phyloP scores from a whole-genome alignment of 805 yeast species.

The Peterozyma toletana region DNA sequence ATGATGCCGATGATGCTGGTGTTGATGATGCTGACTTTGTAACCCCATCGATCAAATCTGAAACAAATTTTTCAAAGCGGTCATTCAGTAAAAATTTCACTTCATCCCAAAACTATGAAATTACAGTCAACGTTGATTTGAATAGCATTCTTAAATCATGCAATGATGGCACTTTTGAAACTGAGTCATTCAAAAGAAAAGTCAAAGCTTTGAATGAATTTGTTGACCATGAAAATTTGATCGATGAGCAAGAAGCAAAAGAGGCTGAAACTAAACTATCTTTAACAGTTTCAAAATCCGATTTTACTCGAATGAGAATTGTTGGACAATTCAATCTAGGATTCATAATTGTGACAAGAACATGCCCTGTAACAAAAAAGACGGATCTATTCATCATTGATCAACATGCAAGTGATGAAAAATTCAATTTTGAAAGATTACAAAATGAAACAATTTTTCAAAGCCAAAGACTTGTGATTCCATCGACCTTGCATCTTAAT shows the following conservation, averaged over 20 bases:
- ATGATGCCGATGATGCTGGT: slow-evolving; percentile 14
- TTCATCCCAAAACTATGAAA: too few species aligned
- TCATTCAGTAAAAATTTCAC: too few species aligned
- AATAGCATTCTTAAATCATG: too few species aligned
- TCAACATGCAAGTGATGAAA: slow-evolving; percentile 98
- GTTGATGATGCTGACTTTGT: slow-evolving; percentile 12
- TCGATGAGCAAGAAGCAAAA: slow-evolving; percentile 3
- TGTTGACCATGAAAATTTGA: slow-evolving; percentile 2
- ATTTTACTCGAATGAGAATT: slow-evolving; percentile 67
- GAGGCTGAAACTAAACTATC: slow-evolving; percentile 55
- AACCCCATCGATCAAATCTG: too few species aligned
- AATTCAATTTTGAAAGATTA: slow-evolving; percentile 76
- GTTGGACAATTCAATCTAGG: slow-evolving; percentile 97
- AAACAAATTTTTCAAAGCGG: too few species aligned
- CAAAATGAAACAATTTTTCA: slow-evolving; percentile 50
- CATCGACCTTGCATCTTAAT: slow-evolving; percentile 53
- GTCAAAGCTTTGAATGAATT: background rate
- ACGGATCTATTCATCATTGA: slow-evolving; percentile 79
- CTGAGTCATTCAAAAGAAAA: background rate
- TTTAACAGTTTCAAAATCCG: slow-evolving; percentile 58
- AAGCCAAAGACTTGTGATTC: slow-evolving; percentile 64
- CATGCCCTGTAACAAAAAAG: slow-evolving; percentile 20
- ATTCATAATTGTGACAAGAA: slow-evolving; percentile 68
- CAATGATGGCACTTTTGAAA: too few species aligned
- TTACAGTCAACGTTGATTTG: too few species aligned